Conservation (phyloP, 495 filamentous ascomycete species). For the Lentithecium fluviatile region DNA sequence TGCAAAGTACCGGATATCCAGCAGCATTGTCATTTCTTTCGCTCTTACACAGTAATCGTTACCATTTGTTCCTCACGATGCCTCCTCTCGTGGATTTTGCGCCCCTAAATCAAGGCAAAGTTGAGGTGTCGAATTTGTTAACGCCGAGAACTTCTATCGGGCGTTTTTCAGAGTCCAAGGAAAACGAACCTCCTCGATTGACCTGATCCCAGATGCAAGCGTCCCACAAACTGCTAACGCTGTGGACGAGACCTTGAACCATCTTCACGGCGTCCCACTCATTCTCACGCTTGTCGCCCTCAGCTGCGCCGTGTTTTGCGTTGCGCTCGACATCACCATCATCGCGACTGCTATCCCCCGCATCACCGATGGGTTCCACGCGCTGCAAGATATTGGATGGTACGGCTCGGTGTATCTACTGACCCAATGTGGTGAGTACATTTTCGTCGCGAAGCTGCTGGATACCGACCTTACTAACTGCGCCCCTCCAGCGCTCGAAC, state of each 20-base stretch:
- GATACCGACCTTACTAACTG: not conserved
- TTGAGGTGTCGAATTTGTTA: too few species aligned
- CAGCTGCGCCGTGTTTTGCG: not conserved
- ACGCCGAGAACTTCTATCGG: too few species aligned
- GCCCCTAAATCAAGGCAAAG: too few species aligned
- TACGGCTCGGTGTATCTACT: not conserved
- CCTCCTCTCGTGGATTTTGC: too few species aligned
- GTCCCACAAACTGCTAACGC: not conserved
- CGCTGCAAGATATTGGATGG: constrained; percentile 14
- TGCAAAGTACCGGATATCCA: too few species aligned
- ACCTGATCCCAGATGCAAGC: too few species aligned
- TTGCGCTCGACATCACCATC: not conserved
- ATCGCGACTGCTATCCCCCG: constrained; percentile 16
- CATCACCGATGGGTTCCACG: constrained; percentile 19
- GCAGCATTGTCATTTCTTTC: too few species aligned
- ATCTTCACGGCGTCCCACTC: not conserved
- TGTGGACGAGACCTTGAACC: not conserved
- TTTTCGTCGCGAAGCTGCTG: constrained; percentile 19
- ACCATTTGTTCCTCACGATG: too few species aligned
- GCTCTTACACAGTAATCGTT: too few species aligned
- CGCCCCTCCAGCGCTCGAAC: constrained; percentile 53
- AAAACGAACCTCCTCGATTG: too few species aligned
- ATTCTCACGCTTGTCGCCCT: not conserved
- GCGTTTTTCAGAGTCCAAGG: not conserved
- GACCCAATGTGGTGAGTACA: not conserved